Evolutionary conservation across 192 early-diverging fungal species (phyloP), one percentile per base, ranked within the genome.

Genomic region (Phlyctochytrium planicorne): DNA sequence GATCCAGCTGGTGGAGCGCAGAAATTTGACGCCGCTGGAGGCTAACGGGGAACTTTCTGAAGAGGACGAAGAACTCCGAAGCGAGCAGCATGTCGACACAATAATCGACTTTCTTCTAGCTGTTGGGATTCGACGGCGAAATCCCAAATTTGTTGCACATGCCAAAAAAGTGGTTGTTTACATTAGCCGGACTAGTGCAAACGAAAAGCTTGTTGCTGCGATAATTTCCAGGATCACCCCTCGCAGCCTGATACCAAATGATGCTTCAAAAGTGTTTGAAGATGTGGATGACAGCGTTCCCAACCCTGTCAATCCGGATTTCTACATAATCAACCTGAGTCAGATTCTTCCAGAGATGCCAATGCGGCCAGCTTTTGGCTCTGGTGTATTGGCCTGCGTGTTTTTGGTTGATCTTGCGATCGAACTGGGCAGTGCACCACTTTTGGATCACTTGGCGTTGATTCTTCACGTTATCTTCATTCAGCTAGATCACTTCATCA

Each of bases 91-190:
- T 34, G 62, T 70, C 2, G 35, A 75, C 25, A 78, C 87, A 0
- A 86, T 91, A 20, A 71, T 93, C 2, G 85, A 88, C 32, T 93
- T 82, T 65, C 65, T 94, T n/a, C 71, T 92, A 14, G 86, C 84
- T 32, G 75, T 93, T 30, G 87, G 91, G 1, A 66, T 92, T 4
- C 79, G 89, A 60, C 88, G 88, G 33, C 70, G 91, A n/a, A 93
- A 91, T 66, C 91, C 91, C 10, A 82, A 84, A 55, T 90, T 91
- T 75, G 81, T 94, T 4, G 77, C 81, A 20, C 86, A 91, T 70
- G 86, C 91, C 1, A 92, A 93, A 74, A 89, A 89, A 68, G 80
- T 94, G 1, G 82, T 91, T 68, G 89, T 91, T 1, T 91, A 82
- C 69, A 63, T 94, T 29, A 82, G 87, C 60, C 76, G 89, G 34